Percentiles rank a stretch among this genome's conserved stretches.
Conservation (phyloP, 1,284 basidiomycete species). For the Erythrobasidium hasegawianum region DNA sequence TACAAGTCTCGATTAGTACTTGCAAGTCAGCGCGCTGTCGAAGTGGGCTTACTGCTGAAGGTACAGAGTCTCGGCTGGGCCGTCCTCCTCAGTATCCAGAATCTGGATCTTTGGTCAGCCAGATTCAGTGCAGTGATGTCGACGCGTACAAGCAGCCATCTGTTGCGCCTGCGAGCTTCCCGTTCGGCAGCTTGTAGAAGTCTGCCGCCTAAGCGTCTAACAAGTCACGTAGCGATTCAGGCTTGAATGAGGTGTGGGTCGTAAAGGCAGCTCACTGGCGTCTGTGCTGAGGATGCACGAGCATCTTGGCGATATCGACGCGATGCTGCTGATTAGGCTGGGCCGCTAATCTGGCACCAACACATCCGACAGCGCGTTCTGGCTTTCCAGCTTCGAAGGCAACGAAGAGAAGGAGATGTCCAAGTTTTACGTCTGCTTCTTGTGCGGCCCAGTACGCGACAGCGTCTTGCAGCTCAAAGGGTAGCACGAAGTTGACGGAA, state of each 20-base stretch:
- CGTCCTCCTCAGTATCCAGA: conserved; percentile 21
- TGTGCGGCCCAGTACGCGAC: conserved; percentile 3
- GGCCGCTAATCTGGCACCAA: neutral
- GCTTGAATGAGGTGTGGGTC: neutral
- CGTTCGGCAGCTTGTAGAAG: conserved; percentile 10
- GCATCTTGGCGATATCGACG: conserved; percentile 27
- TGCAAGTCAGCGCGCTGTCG: neutral
- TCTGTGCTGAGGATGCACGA: conserved; percentile 15
- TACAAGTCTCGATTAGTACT: no score
- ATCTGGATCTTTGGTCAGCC: conserved; percentile 8
- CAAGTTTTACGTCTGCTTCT: conserved; percentile 1
- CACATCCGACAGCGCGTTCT: conserved; percentile 17
- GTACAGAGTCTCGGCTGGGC: conserved; percentile 27
- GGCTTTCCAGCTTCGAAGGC: neutral
- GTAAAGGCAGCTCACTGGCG: conserved; percentile 5
- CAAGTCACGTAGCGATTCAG: neutral
- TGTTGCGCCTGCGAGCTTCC: neutral
- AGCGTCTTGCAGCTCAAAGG: conserved; percentile 12
- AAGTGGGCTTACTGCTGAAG: conserved; percentile 10
- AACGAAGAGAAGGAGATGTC: neutral
- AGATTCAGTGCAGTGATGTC: neutral
- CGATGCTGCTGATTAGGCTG: conserved; percentile 29
- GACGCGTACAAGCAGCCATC: conserved; percentile 8
- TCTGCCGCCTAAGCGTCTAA: conserved; percentile 2
- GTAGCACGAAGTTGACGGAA: conserved; percentile 21